phyloP scores from a whole-genome alignment of 345 rosid genomes.

The Hibiscus tridactylites region DNA sequence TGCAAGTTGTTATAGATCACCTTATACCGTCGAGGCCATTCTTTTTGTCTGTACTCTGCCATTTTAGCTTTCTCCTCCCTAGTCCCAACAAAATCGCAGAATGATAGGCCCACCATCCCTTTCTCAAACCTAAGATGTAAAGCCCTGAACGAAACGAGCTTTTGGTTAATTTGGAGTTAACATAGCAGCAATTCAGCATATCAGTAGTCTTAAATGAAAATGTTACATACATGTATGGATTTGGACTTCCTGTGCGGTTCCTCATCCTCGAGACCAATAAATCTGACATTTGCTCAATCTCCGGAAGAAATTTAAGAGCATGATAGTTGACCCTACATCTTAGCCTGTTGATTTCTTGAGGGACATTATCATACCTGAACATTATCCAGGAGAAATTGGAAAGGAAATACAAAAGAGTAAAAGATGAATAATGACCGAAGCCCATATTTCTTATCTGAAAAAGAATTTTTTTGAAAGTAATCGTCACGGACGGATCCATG shows the following conservation, averaged over 20 bases:
- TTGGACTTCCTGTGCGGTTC: constrained; percentile 82
- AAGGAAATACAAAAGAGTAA: constrained; percentile 1
- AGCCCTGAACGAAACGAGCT: constrained; percentile 54
- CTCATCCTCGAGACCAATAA: constrained; percentile 84
- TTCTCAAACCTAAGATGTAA: constrained; percentile 99
- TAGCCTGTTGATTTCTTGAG: constrained; percentile 91
- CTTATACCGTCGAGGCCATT: constrained; percentile 99
- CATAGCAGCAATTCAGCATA: constrained; percentile 5
- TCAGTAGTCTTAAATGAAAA: constrained; percentile 10
- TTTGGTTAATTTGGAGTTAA: constrained; percentile 5
- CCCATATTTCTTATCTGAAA: constrained; percentile 1
- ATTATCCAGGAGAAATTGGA: constrained; percentile 9
- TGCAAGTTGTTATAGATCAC: constrained; percentile 28
- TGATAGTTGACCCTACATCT: constrained; percentile 99
- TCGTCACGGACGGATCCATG: background rate
- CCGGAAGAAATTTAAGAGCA: constrained; percentile 91
- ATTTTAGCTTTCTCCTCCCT: constrained; percentile 93
- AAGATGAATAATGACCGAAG: constrained; percentile 1
- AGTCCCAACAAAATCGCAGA: constrained; percentile 96
- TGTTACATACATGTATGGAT: constrained; percentile 75
- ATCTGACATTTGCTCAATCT: constrained; percentile 90
- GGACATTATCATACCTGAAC: constrained; percentile 94
- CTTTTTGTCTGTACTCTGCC: constrained; percentile 91
- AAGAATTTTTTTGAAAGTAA: constrained; percentile 2
- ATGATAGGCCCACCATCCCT: constrained; percentile 98